Evolutionary conservation across 345 rosid species (phyloP).

Genomic region (Moricandia arvensis): DNA sequence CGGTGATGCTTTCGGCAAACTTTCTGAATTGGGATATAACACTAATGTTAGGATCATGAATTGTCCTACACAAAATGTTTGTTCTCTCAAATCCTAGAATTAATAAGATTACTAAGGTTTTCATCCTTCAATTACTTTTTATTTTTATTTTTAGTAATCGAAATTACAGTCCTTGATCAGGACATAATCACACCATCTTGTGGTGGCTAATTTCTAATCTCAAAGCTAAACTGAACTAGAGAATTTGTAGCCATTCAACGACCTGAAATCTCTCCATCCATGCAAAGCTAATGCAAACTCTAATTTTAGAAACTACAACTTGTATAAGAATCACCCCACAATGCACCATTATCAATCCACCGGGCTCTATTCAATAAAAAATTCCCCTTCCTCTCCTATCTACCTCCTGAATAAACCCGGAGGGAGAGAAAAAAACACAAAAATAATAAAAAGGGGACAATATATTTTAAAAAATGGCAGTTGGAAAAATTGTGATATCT

Average conservation of each 20-base stretch:
- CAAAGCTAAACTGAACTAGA: slow-evolving; percentile 5
- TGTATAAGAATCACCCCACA: slow-evolving; percentile 29
- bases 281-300: no score
- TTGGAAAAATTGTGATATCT: slow-evolving; percentile 37
- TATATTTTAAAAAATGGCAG: slow-evolving; percentile 28
- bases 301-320: slow-evolving; percentile 29
- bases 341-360: slow-evolving; percentile 7
- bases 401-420: slow-evolving; percentile 37
- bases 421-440: slow-evolving; percentile 22
- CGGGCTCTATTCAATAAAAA: slow-evolving; percentile 16
- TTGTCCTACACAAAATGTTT: no score
- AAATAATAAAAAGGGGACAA: neutral
- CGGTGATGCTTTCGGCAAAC: no score
- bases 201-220: slow-evolving; percentile 9
- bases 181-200: slow-evolving; percentile 12
- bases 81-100: neutral
- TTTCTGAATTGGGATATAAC: no score
- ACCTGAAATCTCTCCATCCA: slow-evolving; percentile 22
- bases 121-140: neutral
- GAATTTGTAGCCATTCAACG: slow-evolving; percentile 28
- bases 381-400: slow-evolving; percentile 30
- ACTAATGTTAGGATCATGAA: no score
- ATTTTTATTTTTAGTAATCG: slow-evolving; percentile 22
- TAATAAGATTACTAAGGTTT: neutral
- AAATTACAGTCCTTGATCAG: slow-evolving; percentile 10